phyloP scores from a whole-genome alignment of 2,329 filamentous ascomycete species.

The Ophidiomyces ophidiicola region DNA sequence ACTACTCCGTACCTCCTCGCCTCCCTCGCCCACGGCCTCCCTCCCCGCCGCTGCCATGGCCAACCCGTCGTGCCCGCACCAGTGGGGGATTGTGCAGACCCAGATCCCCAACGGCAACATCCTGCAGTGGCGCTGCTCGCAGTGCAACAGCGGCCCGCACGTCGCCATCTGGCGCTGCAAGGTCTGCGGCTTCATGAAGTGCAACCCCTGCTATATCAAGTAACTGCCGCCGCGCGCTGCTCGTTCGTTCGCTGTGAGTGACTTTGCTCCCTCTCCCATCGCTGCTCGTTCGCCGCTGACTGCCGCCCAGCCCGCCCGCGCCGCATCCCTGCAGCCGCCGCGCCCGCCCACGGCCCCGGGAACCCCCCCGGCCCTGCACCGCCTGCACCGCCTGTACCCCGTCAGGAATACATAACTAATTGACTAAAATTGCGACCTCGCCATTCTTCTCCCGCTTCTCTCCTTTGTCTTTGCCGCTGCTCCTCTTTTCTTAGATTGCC shows the following conservation, averaged over 20 bases:
- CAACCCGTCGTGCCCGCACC: conserved; percentile 12
- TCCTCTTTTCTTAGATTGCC: conserved; percentile 4
- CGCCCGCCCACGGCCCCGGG: too few relatives aligned
- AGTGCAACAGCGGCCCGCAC: conserved; percentile 32
- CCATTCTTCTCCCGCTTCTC: not conserved
- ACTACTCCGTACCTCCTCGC: too few relatives aligned
- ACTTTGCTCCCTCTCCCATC: too few relatives aligned
- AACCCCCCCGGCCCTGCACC: too few relatives aligned
- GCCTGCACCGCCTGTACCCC: too few relatives aligned
- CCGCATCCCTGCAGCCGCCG: too few relatives aligned
- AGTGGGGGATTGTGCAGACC: conserved; percentile 27
- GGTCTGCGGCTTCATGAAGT: conserved; percentile 32
- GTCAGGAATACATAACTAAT: too few relatives aligned
- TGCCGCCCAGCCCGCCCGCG: too few relatives aligned
- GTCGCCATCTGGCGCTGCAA: conserved; percentile 35
- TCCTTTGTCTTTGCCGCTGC: conserved; percentile 4
- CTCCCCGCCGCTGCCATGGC: conserved; percentile 8
- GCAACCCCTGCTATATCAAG: conserved; percentile 29
- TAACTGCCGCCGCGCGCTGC: not conserved
- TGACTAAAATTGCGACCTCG: too few relatives aligned
- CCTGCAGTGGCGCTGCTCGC: conserved; percentile 33
- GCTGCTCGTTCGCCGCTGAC: too few relatives aligned
- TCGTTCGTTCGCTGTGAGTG: too few relatives aligned
- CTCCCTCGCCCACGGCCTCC: not conserved
- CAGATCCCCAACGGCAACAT: conserved; percentile 34